A percentile compares a stretch with the other conserved stretches of the same genome.
Evolutionary conservation across 129 eudicot species (phyloP).

Genomic region (Oenanthe sinensis): DNA sequence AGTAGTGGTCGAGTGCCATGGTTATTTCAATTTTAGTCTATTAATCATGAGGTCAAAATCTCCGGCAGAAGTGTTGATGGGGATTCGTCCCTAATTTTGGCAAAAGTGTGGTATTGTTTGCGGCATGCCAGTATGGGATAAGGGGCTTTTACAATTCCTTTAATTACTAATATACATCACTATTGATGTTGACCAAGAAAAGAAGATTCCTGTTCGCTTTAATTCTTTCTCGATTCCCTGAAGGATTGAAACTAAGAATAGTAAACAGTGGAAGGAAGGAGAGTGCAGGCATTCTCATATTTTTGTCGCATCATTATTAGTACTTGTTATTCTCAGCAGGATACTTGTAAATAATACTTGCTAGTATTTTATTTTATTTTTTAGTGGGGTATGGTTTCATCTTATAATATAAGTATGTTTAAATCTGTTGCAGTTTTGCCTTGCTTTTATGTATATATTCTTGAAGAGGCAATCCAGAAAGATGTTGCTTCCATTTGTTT

Average conservation of each 20-base stretch:
- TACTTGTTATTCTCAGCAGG: not conserved
- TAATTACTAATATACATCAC: not conserved
- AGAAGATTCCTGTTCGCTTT: not conserved
- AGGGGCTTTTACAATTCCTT: not conserved
- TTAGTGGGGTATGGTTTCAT: not conserved
- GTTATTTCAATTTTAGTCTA: not conserved
- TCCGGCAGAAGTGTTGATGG: not conserved
- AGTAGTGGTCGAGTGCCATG: not conserved
- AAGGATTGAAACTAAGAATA: not conserved
- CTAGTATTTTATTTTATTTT: no score
- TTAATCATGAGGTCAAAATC: not conserved
- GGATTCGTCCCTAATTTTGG: not conserved
- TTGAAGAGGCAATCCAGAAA: slow-evolving; percentile 45
- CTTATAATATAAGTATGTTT: not conserved
- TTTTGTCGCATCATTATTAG: not conserved
- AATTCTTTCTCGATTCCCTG: not conserved
- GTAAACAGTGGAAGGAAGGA: not conserved
- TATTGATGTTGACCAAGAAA: not conserved
- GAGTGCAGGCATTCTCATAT: not conserved
- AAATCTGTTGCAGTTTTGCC: slow-evolving; percentile 69
- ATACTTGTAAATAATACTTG: slow-evolving; percentile 1
- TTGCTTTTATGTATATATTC: slow-evolving; percentile 63
- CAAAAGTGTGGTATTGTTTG: not conserved
- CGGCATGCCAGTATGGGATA: not conserved
- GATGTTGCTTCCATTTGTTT: slow-evolving; percentile 28